phyloP scores from a whole-genome alignment of 176 grass and related monocot genomes.

The Oryza nivara region DNA sequence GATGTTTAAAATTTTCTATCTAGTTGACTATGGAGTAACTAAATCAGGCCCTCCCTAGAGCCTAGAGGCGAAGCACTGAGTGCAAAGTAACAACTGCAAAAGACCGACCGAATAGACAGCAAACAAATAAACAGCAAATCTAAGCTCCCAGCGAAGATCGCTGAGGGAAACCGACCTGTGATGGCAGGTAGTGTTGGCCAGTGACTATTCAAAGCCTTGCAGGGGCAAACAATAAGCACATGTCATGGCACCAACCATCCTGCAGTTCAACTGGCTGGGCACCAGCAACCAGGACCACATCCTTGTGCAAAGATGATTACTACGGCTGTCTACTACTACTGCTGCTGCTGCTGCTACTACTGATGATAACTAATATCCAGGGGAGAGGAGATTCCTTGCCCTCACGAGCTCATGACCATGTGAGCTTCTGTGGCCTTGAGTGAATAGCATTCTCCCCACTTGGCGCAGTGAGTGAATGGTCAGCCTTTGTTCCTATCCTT shows the following conservation, averaged over 20 bases:
- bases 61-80: background rate
- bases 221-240: constrained; percentile 31
- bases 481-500: constrained; percentile 47
- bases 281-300: constrained; percentile 31
- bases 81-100: background rate
- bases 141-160: constrained; percentile 31
- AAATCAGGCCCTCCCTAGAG: background rate
- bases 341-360: constrained; percentile 5
- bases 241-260: constrained; percentile 34
- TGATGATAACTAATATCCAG: constrained; percentile 3
- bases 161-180: constrained; percentile 46
- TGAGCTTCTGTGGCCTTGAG: constrained; percentile 31
- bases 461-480: background rate
- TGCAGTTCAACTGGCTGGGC: constrained; percentile 42
- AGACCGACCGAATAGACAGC: constrained; percentile 41
- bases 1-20: no score
- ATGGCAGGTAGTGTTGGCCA: constrained; percentile 26
- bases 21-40: background rate
- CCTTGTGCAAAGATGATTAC: constrained; percentile 22
- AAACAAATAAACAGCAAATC: constrained; percentile 55
- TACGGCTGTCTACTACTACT: background rate
- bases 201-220: background rate
- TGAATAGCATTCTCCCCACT: constrained; percentile 12
- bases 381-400: constrained; percentile 26
- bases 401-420: constrained; percentile 40